Conservation (phyloP, 208 protist species). For the Leishmania braziliensis region DNA sequence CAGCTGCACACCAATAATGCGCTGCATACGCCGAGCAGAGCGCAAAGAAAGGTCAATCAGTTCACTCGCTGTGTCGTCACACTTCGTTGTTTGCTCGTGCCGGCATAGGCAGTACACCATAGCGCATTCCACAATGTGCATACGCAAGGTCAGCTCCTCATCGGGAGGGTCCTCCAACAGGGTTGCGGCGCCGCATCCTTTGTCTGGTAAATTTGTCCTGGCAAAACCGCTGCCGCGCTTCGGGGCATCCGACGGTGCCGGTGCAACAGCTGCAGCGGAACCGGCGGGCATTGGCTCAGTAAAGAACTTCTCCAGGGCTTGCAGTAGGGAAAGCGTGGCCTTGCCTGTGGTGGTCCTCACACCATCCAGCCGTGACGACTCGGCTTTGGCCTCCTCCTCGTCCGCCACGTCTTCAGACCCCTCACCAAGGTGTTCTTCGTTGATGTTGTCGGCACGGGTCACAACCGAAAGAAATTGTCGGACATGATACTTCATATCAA, state of each 20-base stretch:
- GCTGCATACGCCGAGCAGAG: not conserved
- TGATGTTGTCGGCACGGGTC: not conserved
- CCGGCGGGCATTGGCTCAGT: not conserved
- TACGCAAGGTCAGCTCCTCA: not conserved
- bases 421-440: not conserved
- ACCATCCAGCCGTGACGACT: not conserved
- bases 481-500: conserved; percentile 7
- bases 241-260: not conserved
- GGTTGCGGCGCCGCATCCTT: too few species aligned
- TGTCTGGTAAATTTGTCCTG: not conserved
- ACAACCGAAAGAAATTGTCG: not conserved
- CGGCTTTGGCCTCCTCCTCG: not conserved
- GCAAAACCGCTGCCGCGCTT: not conserved
- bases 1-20: not conserved
- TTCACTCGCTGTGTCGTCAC: not conserved
- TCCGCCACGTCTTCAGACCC: not conserved
- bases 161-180: not conserved
- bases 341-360: not conserved
- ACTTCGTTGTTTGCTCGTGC: not conserved
- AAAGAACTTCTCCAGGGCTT: conserved; percentile 2
- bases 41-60: not conserved
- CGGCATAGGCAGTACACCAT: conserved; percentile 6
- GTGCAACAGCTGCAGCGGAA: not conserved
- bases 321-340: not conserved
- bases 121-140: conserved; percentile 5